These are phyloP conservation scores for Kandelia obovata DNA, from an alignment of 345 rosid species.

Conservation along the genomic window DNA sequence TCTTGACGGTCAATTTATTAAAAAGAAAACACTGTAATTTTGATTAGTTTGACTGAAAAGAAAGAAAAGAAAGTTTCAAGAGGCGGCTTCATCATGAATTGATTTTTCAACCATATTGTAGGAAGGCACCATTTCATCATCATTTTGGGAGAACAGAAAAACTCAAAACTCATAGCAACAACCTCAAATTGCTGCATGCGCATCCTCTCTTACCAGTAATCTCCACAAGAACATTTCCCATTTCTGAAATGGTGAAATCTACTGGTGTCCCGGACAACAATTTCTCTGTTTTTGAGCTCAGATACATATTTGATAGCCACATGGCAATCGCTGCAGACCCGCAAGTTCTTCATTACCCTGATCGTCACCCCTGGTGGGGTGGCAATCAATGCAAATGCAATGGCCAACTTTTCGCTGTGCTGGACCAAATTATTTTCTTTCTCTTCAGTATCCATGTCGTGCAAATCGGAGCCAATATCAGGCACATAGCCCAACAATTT, in stretches of 20 bases:
- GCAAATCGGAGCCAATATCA: conserved; percentile 46
- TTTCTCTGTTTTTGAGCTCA: conserved; percentile 53
- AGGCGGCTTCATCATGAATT: too few relatives aligned
- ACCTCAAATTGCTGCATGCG: too few relatives aligned
- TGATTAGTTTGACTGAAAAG: too few relatives aligned
- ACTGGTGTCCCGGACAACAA: conserved; percentile 66
- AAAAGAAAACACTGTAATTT: too few relatives aligned
- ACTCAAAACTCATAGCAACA: too few relatives aligned
- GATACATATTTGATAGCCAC: conserved; percentile 67
- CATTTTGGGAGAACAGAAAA: too few relatives aligned
- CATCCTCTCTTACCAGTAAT: conserved; percentile 53
- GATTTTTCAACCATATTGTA: too few relatives aligned
- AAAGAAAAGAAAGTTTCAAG: too few relatives aligned
- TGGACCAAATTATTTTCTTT: conserved; percentile 61
- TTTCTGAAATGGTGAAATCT: conserved; percentile 78
- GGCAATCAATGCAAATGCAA: conserved; percentile 65
- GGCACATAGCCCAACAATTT: conserved; percentile 66
- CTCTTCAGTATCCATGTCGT: conserved; percentile 76
- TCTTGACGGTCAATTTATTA: too few relatives aligned
- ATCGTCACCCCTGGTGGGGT: conserved; percentile 51
- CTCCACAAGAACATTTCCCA: conserved; percentile 73
- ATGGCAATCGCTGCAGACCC: conserved; percentile 75
- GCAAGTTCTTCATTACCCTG: conserved; percentile 75
- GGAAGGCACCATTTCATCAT: too few relatives aligned
- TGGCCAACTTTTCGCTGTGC: conserved; percentile 76